These are phyloP conservation scores for Rhodamnia rubescens DNA, from an alignment of 345 rosid genomes.

Conservation along the genomic window DNA sequence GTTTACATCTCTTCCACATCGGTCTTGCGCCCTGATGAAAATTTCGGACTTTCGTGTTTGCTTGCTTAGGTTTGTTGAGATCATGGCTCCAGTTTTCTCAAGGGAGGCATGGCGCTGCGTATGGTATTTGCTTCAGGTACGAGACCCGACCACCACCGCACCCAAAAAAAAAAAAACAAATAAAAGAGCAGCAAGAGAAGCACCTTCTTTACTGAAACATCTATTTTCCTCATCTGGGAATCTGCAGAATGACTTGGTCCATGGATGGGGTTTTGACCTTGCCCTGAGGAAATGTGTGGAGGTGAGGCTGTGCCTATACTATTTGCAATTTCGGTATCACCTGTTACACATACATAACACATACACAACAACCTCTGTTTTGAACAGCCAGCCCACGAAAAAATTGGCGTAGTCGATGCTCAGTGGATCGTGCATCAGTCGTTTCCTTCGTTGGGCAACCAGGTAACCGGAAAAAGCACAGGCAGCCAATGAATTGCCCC, in stretches of 20 bases:
- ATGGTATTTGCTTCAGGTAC: conserved; percentile 97
- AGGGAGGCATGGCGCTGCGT: conserved; percentile 95
- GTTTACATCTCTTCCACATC: neutral
- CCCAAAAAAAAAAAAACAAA: neutral
- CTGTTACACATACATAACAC: neutral
- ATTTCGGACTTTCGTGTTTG: neutral
- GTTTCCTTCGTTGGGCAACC: conserved; percentile 84
- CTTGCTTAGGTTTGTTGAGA: conserved; percentile 74
- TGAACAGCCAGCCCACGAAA: conserved; percentile 90
- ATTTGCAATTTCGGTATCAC: neutral
- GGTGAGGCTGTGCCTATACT: conserved; percentile 20
- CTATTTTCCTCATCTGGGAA: neutral
- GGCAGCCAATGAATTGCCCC: neutral
- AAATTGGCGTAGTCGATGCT: conserved; percentile 94
- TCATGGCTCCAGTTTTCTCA: conserved; percentile 99
- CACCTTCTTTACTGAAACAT: neutral
- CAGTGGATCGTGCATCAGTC: conserved; percentile 93
- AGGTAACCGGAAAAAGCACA: conserved; percentile 25
- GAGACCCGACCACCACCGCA: neutral
- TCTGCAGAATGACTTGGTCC: conserved; percentile 92
- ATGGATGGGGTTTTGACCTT: conserved; percentile 99
- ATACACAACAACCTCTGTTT: neutral
- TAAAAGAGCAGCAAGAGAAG: neutral
- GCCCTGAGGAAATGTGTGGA: conserved; percentile 84
- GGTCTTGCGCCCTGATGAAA: neutral